These are phyloP conservation scores for Narthecium ossifragum DNA, from an alignment of 106 monocot genomes.

Conservation along the genomic window DNA sequence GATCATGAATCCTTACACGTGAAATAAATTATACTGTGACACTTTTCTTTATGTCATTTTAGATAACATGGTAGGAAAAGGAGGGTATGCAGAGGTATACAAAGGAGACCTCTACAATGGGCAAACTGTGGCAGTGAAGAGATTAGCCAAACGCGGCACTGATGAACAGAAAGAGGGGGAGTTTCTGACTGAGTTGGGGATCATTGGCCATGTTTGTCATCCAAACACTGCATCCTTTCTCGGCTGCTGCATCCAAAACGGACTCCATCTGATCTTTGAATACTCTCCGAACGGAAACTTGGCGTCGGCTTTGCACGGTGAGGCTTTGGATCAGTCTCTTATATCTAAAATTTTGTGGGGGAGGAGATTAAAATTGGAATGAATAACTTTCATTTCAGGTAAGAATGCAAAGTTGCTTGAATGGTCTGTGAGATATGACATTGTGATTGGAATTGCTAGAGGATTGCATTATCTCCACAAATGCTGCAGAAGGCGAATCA, in stretches of 20 bases:
- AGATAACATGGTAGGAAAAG: constrained; percentile 69
- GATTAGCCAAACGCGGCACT: constrained; percentile 25
- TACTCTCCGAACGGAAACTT: constrained; percentile 59
- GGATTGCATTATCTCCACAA: constrained; percentile 67
- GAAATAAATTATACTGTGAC: too few species aligned
- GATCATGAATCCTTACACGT: too few species aligned
- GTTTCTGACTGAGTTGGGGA: constrained; percentile 55
- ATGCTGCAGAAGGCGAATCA: constrained; percentile 38
- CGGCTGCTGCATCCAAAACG: constrained; percentile 68
- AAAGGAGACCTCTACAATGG: constrained; percentile 44
- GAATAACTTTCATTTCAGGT: constrained; percentile 19
- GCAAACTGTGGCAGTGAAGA: constrained; percentile 53
- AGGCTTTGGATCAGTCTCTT: not conserved
- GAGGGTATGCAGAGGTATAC: constrained; percentile 69
- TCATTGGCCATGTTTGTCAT: constrained; percentile 65
- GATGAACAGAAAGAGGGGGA: constrained; percentile 48
- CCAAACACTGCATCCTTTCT: constrained; percentile 44
- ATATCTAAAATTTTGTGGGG: not conserved
- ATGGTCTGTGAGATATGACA: constrained; percentile 44
- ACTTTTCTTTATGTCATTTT: not conserved
- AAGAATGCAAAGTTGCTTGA: constrained; percentile 34
- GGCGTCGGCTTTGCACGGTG: constrained; percentile 61
- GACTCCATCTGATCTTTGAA: constrained; percentile 66
- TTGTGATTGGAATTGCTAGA: constrained; percentile 55
- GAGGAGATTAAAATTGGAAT: not conserved